A percentile compares a stretch with the other conserved stretches of the same genome.
Conservation (phyloP, 371 early-diverging fungal genomes). For the Parasitella parasitica region DNA sequence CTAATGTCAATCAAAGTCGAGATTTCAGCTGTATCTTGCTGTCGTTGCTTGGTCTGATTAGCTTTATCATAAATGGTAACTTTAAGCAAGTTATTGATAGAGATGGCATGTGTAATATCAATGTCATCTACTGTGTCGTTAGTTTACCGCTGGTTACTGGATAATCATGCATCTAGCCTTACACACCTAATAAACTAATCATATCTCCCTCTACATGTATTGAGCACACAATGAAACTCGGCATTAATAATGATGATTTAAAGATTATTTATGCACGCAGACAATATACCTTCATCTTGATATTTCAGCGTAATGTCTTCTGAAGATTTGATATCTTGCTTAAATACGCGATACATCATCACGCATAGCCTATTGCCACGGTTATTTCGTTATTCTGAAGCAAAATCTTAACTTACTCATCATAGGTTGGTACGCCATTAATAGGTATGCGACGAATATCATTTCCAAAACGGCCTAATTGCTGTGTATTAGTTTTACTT, state of each 20-base stretch:
- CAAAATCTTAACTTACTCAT: slow-evolving; percentile 38
- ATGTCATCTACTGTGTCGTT: slow-evolving; percentile 39
- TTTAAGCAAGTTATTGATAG: slow-evolving; percentile 51
- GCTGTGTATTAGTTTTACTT: too few species aligned
- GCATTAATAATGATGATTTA: neutral
- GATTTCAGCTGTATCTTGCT: neutral
- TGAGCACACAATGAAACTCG: neutral
- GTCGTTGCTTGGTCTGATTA: neutral
- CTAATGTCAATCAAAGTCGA: slow-evolving; percentile 13
- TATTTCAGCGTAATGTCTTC: slow-evolving; percentile 53
- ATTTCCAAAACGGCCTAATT: slow-evolving; percentile 33
- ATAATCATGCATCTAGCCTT: slow-evolving; percentile 20
- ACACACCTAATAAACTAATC: slow-evolving; percentile 45
- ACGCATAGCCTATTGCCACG: slow-evolving; percentile 40
- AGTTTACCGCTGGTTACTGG: neutral
- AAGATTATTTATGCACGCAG: neutral
- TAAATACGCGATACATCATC: slow-evolving; percentile 57
- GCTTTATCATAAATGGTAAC: slow-evolving; percentile 44
- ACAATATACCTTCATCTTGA: slow-evolving; percentile 50
- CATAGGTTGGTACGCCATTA: slow-evolving; percentile 55
- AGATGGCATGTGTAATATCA: slow-evolving; percentile 57
- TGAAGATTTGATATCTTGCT: slow-evolving; percentile 36
- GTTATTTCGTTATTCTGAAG: neutral
- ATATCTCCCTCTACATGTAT: slow-evolving; percentile 50
- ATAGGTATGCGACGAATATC: slow-evolving; percentile 55